Base-by-base conservation (phyloP, 2,329 filamentous ascomycete species). In the Botrytis porri region DNA sequence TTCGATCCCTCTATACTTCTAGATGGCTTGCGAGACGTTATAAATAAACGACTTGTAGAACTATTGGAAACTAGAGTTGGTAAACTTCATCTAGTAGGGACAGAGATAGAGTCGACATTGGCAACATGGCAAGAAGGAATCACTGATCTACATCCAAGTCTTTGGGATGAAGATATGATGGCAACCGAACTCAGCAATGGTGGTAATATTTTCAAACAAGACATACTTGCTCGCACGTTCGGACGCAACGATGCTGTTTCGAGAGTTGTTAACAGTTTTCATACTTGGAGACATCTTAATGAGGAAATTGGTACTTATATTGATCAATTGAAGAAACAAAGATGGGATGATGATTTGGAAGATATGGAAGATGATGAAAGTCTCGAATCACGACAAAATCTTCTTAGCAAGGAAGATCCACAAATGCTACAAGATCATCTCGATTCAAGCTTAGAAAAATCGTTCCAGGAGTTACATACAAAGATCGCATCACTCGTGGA, bases 351-450 rank as follows among this genome's bases (percentile, higher is more conserved):
- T 72, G 91, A 93, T 74, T 86, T 90, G 41, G 83, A 84, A 69
- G 89, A 92, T 69, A 89, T 93, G 59, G 92, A 94, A 74, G 91
- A 94, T 74, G 92, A 95, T 75, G 86, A 92, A 71, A 88, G 87
- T 0, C 87, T 92, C 32, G 90, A 93, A 75, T 85, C 86, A 29
- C 86, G 90, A 48, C 90, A 93, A 77, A 86, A 87, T 54, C 81
- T 90, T 0, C 85, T 97, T 20, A 93, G 90, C 80, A 88, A 88
- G 70, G 89, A 95, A 48, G 93, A 96, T 77, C 91, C 92, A 0
- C 84, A 85, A 59, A 81, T 87, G 75, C 82, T 96, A 10, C 86
- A 89, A 73, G 85, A 89, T 48, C 86, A 86, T 71, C 85, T 93
- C 1, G 83, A 89, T 65, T 79, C 84, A 9, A 85, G 88, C 1